phyloP scores from a whole-genome alignment of 2,329 filamentous ascomycete species.

The Pseudogymnoascus sp. region DNA sequence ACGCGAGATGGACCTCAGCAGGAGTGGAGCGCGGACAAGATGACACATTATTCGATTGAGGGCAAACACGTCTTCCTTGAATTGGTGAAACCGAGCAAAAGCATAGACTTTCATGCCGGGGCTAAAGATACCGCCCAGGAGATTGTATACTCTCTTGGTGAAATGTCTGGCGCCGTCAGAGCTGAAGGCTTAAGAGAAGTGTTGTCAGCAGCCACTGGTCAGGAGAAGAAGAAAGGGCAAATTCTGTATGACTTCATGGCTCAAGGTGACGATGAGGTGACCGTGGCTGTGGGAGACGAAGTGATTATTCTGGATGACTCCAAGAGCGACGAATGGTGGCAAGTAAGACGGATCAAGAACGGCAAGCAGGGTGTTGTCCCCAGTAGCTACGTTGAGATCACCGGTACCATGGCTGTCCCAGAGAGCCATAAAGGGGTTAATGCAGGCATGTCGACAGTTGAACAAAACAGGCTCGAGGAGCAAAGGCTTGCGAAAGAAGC shows the following conservation, averaged over 20 bases:
- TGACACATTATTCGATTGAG: constrained; percentile 97
- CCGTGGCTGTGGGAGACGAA: constrained; percentile 81
- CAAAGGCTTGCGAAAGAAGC: constrained; percentile 76
- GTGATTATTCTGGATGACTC: constrained; percentile 82
- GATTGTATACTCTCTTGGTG: constrained; percentile 80
- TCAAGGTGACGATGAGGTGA: constrained; percentile 93
- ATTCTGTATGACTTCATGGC: constrained; percentile 95
- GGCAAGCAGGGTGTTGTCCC: constrained; percentile 94
- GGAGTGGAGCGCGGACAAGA: constrained; percentile 89
- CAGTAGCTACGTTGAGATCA: constrained; percentile 90
- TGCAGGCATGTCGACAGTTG: constrained; percentile 59
- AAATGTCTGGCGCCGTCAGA: constrained; percentile 76
- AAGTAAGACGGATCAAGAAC: constrained; percentile 82
- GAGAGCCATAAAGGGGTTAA: constrained; percentile 40
- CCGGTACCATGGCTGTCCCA: constrained; percentile 53
- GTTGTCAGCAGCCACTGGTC: constrained; percentile 67
- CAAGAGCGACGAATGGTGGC: constrained; percentile 98
- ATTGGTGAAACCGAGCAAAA: constrained; percentile 84
- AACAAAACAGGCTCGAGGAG: constrained; percentile 74
- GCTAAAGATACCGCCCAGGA: constrained; percentile 95
- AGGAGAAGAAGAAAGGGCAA: constrained; percentile 70
- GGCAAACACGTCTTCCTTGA: constrained; percentile 98
- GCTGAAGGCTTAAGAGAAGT: constrained; percentile 83
- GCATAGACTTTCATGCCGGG: constrained; percentile 92
- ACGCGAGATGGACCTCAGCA: constrained; percentile 74